phyloP scores from a whole-genome alignment of 2,329 filamentous ascomycete genomes.

The Beauveria scarabaeidicola region DNA sequence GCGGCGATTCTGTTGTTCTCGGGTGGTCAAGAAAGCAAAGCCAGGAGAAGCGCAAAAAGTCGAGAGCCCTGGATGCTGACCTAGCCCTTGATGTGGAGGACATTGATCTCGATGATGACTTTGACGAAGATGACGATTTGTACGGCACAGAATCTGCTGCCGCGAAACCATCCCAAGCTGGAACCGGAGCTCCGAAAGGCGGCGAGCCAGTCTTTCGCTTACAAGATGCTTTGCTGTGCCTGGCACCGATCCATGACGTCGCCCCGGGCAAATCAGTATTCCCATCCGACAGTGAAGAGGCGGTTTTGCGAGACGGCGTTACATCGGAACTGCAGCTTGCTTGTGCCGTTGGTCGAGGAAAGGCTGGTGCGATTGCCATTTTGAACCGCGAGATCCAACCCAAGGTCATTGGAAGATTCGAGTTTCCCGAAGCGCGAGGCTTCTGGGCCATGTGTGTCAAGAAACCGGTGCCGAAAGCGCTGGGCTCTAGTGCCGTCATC shows the following conservation, averaged over 20 bases:
- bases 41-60: constrained; percentile 57
- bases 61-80: constrained; percentile 47
- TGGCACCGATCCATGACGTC: constrained; percentile 71
- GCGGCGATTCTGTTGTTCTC: constrained; percentile 70
- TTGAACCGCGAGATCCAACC: constrained; percentile 73
- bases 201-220: constrained; percentile 65
- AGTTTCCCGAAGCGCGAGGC: constrained; percentile 63
- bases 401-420: constrained; percentile 58
- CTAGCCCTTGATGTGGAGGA: constrained; percentile 43
- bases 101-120: constrained; percentile 43
- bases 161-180: constrained; percentile 40
- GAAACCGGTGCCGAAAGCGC: constrained; percentile 54
- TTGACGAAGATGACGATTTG: constrained; percentile 55
- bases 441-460: constrained; percentile 75
- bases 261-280: constrained; percentile 53
- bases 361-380: constrained; percentile 61
- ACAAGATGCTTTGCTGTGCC: constrained; percentile 67
- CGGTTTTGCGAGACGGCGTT: constrained; percentile 34
- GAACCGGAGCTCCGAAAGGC: constrained; percentile 36
- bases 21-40: constrained; percentile 65
- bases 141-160: constrained; percentile 56
- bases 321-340: constrained; percentile 51
- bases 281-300: constrained; percentile 36
- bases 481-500: constrained; percentile 41
- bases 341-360: constrained; percentile 54